Evolutionary conservation across 2,329 filamentous ascomycete genomes (phyloP).

Genomic region (Dactylella cylindrospora): DNA sequence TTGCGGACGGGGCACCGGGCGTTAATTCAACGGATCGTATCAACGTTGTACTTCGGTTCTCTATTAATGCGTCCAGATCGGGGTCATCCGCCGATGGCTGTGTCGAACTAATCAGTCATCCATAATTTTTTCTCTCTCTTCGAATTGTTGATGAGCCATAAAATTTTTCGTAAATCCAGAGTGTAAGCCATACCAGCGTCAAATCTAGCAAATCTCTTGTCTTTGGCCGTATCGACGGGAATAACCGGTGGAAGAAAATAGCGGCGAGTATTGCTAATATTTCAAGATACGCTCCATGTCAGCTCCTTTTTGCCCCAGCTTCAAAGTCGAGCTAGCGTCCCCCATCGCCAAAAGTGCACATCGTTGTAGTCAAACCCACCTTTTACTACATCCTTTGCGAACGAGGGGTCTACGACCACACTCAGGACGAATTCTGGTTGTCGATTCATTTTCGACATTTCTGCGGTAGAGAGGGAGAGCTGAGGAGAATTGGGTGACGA

Average conservation of each 20-base stretch:
- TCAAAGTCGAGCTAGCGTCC: constrained; percentile 2
- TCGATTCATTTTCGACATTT: constrained; percentile 60
- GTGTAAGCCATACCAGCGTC: constrained; percentile 59
- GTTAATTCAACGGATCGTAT: constrained; percentile 58
- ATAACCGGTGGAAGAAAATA: constrained; percentile 98
- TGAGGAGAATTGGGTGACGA: constrained; percentile 19
- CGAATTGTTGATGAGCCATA: not conserved
- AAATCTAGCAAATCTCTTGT: constrained; percentile 89
- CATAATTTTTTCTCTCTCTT: constrained; percentile 3
- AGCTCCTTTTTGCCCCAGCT: not conserved
- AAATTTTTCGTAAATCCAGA: not conserved
- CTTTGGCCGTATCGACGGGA: constrained; percentile 77
- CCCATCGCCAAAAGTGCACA: constrained; percentile 42
- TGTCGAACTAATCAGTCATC: not conserved
- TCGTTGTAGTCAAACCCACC: constrained; percentile 59
- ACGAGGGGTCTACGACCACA: constrained; percentile 85
- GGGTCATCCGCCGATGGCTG: constrained; percentile 80
- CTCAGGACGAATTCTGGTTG: constrained; percentile 91
- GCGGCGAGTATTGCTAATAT: constrained; percentile 76
- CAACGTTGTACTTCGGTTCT: constrained; percentile 77
- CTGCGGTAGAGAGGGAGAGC: constrained; percentile 37
- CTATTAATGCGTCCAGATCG: constrained; percentile 89
- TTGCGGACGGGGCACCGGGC: constrained; percentile 44
- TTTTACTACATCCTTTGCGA: constrained; percentile 89
- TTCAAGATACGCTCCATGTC: not conserved